Evolutionary conservation across 257 asterid species (phyloP), one percentile per base, ranked within the genome.

Genomic region (Jacaranda mimosifolia): DNA sequence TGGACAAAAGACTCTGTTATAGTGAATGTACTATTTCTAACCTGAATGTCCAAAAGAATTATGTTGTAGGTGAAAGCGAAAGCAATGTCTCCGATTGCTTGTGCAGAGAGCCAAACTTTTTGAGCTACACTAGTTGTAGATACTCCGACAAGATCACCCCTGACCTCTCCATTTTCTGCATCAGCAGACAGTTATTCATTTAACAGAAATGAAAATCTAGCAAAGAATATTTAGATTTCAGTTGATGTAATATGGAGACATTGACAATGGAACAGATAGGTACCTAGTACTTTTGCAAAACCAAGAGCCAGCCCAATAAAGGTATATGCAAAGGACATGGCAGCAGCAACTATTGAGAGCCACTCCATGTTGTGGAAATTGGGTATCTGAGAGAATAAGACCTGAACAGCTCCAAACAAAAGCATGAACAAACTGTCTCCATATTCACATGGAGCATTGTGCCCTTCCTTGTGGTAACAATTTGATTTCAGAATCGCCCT

Each of bases 401-500:
- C 52, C 84, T 89, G 87, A 83, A 89, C 77, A 8, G 66, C 86
- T 81, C 94, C 94, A 63, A 87, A 89, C 52, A 87, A 72, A 63
- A 89, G 64, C 66, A 87, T 89, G 76, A 74, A 89, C 68, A 74
- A 81, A 75, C 76, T 84, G 32, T 82, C 81, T 26, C 83, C 89
- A 43, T 71, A 89, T 64, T 82, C 84, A 79, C 91, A 87, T 7
- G 90, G 87, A 62, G 89, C 88, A 57, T 84, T 60, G 0, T 89
- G 94, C 48, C 91, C 94, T 68, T 85, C 74, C 59, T 79, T 51
- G 87, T 89, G 94, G 74, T 82, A 89, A 48, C 94, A 89, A 74
- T 89, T 89, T 57, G 94, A 89, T 85, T 81, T 77, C 81, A 84
- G 76, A 72, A 89, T 89, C 14, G 94, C 91, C 89, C 91, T 89